These are phyloP conservation scores for Kwoniella shivajii DNA, from an alignment of 1,284 basidiomycete genomes.

Conservation along the genomic window DNA sequence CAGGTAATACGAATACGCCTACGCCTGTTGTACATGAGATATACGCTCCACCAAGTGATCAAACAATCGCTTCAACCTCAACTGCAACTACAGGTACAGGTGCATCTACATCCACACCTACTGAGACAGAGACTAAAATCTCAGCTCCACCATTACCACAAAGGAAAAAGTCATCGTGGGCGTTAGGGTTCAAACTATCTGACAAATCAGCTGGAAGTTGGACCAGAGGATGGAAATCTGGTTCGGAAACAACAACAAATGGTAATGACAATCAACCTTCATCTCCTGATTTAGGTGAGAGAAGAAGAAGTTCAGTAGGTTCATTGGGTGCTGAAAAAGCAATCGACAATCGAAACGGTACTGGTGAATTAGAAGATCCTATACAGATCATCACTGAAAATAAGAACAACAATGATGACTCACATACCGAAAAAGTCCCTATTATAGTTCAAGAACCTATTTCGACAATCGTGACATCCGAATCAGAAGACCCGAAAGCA, in stretches of 20 bases:
- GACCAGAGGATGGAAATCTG: slow-evolving; percentile 20
- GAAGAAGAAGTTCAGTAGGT: slow-evolving; percentile 12
- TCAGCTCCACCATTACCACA: slow-evolving; percentile 22
- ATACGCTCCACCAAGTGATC: no score
- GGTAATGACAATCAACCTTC: slow-evolving; percentile 22
- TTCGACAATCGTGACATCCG: no score
- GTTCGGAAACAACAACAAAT: neutral
- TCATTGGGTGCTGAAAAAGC: slow-evolving; percentile 19
- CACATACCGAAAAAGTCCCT: slow-evolving; percentile 9
- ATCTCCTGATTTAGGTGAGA: slow-evolving; percentile 18
- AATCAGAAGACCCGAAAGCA: no score
- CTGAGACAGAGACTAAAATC: neutral
- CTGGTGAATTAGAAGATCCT: neutral
- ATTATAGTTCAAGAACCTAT: no score
- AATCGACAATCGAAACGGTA: neutral
- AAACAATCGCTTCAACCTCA: neutral
- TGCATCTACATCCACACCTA: neutral
- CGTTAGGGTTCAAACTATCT: slow-evolving; percentile 42
- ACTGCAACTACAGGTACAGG: neutral
- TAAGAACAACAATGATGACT: neutral
- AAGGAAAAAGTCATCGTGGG: slow-evolving; percentile 40
- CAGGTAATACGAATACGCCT: neutral
- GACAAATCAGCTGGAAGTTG: slow-evolving; percentile 19
- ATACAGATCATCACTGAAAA: neutral
- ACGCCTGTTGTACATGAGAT: no score